Evolutionary conservation across 768 basidiomycete species (phyloP), one percentile per base, ranked within the genome.

Genomic region (Suillus sp.): DNA sequence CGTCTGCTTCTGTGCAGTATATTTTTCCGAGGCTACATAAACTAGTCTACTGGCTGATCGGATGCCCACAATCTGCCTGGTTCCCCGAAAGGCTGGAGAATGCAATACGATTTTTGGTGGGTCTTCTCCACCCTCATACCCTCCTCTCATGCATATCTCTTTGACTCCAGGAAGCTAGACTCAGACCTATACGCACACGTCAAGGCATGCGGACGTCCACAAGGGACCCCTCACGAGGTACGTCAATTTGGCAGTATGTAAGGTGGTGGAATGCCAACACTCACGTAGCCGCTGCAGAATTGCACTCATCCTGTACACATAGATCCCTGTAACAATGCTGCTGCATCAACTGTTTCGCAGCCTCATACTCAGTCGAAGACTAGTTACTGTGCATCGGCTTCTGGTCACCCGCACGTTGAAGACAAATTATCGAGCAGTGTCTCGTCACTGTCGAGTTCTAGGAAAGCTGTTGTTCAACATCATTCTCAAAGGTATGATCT

Each of bases 31-130:
- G 35, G 9, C 37, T 56, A 56, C 35, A 56, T 56, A 56, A 48
- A 22, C 38, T 22, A 18, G 14, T 25, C 22, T 37, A 9, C 25
- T 56, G 55, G 25, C 22, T 25, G 55, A 56, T 37, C 22, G 25
- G 35, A 25, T 56, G 35, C 55, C 37, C 55, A 27, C 35, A 9
- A 56, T 38, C 22, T 7, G 22, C 38, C 16, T 25, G 22, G 8
- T 38, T 55, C 22, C 14, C 35, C 25, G 22, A 38, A 37, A 37
- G 22, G 38, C 18, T 16, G 22, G 35, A 38, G 25, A 25, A 22
- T 35, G 54, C 34, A 7, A 7, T 56, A 56, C 10, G 22, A 56
- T 25, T 56, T 56, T 38, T 56, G 55, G 55, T 56, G 35, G 22
- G 55, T 56, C 27, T 56, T 22, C 55, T 38, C 16, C 8, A 38